Conservation (phyloP, 495 filamentous ascomycete species). For the Baudoinia panamericana region DNA sequence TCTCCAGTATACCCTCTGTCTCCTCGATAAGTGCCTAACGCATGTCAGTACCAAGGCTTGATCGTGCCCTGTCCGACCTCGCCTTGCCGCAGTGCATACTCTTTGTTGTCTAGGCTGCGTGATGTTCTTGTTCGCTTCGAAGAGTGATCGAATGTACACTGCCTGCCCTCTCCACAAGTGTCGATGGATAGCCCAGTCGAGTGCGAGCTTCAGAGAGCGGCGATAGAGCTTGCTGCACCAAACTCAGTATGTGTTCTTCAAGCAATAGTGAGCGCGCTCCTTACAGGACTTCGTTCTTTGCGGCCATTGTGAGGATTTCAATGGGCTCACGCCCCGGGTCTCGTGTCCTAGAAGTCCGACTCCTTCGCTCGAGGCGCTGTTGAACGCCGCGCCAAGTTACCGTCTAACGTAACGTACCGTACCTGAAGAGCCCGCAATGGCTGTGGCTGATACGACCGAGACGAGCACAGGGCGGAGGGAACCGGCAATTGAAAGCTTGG, state of each 20-base stretch:
- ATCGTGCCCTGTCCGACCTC: background rate
- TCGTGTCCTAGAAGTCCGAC: no score
- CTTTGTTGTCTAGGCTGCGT: constrained; percentile 76
- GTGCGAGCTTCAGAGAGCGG: constrained; percentile 77
- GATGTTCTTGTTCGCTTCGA: constrained; percentile 83
- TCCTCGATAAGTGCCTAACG: constrained; percentile 63
- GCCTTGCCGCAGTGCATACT: constrained; percentile 37
- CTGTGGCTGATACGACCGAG: no score
- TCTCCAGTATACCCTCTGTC: constrained; percentile 74
- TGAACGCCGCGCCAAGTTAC: no score
- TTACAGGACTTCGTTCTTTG: constrained; percentile 19
- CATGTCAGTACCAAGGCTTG: background rate
- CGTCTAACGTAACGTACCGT: no score
- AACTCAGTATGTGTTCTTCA: background rate
- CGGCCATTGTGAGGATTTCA: constrained; percentile 12
- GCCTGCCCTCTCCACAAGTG: constrained; percentile 89
- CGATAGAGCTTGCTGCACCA: constrained; percentile 79
- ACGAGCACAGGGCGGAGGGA: no score
- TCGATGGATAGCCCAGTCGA: constrained; percentile 89
- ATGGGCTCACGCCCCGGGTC: constrained; percentile 15
- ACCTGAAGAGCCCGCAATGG: no score
- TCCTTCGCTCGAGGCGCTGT: no score
- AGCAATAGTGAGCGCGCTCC: background rate
- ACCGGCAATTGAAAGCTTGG: background rate
- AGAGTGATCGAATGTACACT: constrained; percentile 85